Evolutionary conservation across 1,284 basidiomycete species (phyloP), one percentile per base, ranked within the genome.

Genomic region (Rhodotorula mucilaginosa): DNA sequence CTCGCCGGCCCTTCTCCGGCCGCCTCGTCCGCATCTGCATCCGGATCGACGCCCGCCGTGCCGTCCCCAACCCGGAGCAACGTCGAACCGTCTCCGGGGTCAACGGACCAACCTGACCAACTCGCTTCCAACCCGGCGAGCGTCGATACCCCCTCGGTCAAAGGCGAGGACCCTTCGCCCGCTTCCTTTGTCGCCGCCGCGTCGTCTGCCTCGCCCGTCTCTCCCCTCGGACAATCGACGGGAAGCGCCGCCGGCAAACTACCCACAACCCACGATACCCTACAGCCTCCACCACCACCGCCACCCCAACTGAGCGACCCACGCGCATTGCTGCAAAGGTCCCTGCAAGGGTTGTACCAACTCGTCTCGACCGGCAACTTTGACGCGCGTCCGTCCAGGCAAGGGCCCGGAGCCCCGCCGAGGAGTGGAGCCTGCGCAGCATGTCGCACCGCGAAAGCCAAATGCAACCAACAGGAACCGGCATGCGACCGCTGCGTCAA

Each of bases 381-480:
- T 34, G 72, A 73, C 51, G 68, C 69, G 6, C 58, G 72, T 5
- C 69, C 72, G 7, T 70, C 68, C 1, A 46, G 72, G 29, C 72
- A 73, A n/a, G 59, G n/a, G 0, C 52, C 59, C 1, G 44, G 44
- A 0, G 29, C 60, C 1, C 8, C 66, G 23, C 66, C 64, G 13
- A 65, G 63, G 31, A 67, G 65, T 39, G 72, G 72, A 3, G 66
- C 68, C 8, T 73, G 72, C 44, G 47, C 54, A 12, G 52, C 54
- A 7, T 73, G 72, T 46, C 5, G 72, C 13, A 34, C 44, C 0
- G 69, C 69, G 16, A 73, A 70, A 48, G 66, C 71, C 5, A 72
- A 72, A 31, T 72, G 72, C 54, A 59, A 51, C 57, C 68, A 68
- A 26, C 44, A 49, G 15, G 49, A 65, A 44, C 65, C 68, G 48